A percentile compares a stretch with the other conserved stretches of the same genome.
phyloP scores from a whole-genome alignment of 306 rosid genomes.

The Sechiopsis laciniata region DNA sequence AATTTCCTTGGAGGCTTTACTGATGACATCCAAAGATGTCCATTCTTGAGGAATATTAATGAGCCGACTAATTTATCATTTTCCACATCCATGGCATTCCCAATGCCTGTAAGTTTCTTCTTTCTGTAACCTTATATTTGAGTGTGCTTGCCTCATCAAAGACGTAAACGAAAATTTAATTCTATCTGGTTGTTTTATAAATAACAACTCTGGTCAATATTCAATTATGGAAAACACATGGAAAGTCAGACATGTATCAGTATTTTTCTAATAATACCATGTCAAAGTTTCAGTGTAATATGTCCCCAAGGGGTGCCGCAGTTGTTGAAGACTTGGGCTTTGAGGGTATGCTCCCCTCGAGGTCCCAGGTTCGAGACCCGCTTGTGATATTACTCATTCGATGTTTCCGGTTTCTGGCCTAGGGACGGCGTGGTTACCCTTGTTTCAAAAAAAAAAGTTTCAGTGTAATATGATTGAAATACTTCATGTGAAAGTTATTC shows the following conservation, averaged over 20 bases:
- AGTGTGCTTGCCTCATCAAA: background rate
- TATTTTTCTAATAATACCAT: background rate
- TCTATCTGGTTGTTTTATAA: background rate
- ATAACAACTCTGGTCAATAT: background rate
- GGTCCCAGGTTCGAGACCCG: too few species aligned
- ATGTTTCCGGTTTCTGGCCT: too few species aligned
- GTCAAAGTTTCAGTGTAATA: slow-evolving; percentile 3
- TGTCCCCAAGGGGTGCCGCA: too few species aligned
- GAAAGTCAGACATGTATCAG: background rate
- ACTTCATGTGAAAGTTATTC: background rate
- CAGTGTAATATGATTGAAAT: background rate
- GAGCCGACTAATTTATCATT: slow-evolving; percentile 91
- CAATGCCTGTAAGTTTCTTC: slow-evolving; percentile 60
- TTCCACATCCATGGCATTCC: slow-evolving; percentile 67
- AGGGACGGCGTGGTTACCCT: too few species aligned
- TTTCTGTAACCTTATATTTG: background rate
- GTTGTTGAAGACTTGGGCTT: too few species aligned
- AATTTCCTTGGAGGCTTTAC: slow-evolving; percentile 44
- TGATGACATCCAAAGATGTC: slow-evolving; percentile 65
- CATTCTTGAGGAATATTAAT: slow-evolving; percentile 92
- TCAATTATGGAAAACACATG: background rate
- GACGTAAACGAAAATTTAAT: background rate
- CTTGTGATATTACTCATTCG: too few species aligned
- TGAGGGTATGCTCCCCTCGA: too few species aligned
- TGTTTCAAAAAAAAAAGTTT: too few species aligned